Base-by-base conservation (phyloP, 75 land plant genomes). In the Pinus taeda region DNA sequence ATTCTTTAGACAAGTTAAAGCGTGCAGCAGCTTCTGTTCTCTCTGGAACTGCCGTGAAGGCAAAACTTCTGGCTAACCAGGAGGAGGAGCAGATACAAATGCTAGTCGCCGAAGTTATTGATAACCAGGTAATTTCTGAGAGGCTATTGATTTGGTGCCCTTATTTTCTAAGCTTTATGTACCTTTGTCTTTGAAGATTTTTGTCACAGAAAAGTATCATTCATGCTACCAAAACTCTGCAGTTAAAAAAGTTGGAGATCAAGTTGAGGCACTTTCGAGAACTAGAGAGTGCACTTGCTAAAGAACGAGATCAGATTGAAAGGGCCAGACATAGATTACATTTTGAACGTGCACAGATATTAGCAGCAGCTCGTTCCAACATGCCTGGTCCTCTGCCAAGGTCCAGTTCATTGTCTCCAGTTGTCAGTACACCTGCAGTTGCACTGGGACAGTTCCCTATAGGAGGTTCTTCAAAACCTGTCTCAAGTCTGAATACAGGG, bases 21-120 rank as follows among this genome's bases (percentile, higher is more conserved):
- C 86, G 80, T 36, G 98, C 92, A 57, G 99, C 99, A 57, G 74
- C 88, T 56, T 82, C 95, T 60, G 88, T 92, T 36, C 77, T 96
- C 24, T 88, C 99, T 42, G 93, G 98, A 59, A 95, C 93, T 75
- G 93, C 99, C 36, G 98, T 96, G 74, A 96, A 94, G 83, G 99
- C 98, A 36, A 92, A 94, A 76, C 86, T 94, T 84, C 89, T 96
- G 75, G 97, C 99, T 42, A 77, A 90, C 5, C 93, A 89, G 77
- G 98, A 96, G 79, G 99, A 94, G 74, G 91, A 93, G 17, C 89
- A 94, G 74, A 92, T 96, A 72, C 90, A 80, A 60, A 88, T 91
- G 55, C 81, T 96, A 30, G 86, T 85, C 45, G 73, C 89, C 17
- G 81, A 67, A 15, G 84, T 90, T 18, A 91, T 96, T 64, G 93